A percentile compares a stretch with the other conserved stretches of the same genome.
phyloP scores from a whole-genome alignment of 2,329 filamentous ascomycete species.

The Cercospora zeina region DNA sequence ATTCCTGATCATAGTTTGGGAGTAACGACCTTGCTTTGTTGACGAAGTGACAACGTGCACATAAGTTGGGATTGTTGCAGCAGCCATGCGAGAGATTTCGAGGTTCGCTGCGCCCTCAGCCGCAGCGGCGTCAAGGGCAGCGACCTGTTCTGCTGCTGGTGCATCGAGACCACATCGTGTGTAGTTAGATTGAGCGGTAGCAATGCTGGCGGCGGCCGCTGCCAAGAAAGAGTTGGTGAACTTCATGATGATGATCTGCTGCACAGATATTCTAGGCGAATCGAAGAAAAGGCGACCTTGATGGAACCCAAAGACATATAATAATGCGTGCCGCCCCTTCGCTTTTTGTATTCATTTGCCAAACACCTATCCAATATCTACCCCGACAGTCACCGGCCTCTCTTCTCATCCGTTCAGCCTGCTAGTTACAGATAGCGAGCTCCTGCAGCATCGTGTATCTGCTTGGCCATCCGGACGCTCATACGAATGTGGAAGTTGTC shows the following conservation, averaged over 20 bases:
- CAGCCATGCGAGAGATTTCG: background rate
- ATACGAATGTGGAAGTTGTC: constrained; percentile 9
- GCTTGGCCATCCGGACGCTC: constrained; percentile 11
- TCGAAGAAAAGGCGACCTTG: constrained; percentile 6
- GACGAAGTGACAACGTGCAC: constrained; percentile 46
- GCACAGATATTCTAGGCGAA: background rate
- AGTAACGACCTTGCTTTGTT: constrained; percentile 28
- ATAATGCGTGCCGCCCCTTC: constrained; percentile 1
- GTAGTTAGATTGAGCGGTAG: constrained; percentile 3
- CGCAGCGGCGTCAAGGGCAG: constrained; percentile 10
- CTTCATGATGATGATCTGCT: constrained; percentile 1
- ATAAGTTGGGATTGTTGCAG: constrained; percentile 28
- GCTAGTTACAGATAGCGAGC: background rate
- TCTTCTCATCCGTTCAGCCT: background rate
- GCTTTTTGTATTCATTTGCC: constrained; percentile 11
- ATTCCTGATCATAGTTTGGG: constrained; percentile 16
- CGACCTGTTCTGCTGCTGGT: constrained; percentile 7
- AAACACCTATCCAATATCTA: background rate
- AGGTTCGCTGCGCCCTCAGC: constrained; percentile 5
- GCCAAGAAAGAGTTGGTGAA: constrained; percentile 11
- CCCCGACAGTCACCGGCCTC: background rate
- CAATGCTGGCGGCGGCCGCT: constrained; percentile 7
- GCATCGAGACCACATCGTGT: constrained; percentile 7
- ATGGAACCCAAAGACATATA: constrained; percentile 6
- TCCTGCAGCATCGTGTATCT: constrained; percentile 8